Percentiles rank a stretch among this genome's conserved stretches.
phyloP scores from a whole-genome alignment of 2,329 filamentous ascomycete genomes.

The Cordyceps fumosorosea region DNA sequence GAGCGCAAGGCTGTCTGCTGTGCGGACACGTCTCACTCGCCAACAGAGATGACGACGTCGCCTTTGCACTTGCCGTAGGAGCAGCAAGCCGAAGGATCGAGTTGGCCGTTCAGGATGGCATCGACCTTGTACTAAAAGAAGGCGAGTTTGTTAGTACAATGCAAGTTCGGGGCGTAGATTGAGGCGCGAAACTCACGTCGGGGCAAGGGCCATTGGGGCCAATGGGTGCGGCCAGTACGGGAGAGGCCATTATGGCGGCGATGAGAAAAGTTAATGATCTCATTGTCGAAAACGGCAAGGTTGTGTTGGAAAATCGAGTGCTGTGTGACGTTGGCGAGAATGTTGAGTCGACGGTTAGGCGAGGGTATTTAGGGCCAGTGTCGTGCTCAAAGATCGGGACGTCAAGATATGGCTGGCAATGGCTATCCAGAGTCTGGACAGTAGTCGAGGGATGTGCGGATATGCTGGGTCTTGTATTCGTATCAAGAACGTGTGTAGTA shows the following conservation, averaged over 20 bases:
- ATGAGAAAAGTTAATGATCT: slow-evolving; percentile 18
- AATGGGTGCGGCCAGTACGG: slow-evolving; percentile 16
- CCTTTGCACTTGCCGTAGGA: slow-evolving; percentile 47
- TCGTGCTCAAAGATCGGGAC: neutral
- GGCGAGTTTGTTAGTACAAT: neutral
- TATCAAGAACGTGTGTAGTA: neutral
- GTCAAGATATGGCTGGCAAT: neutral
- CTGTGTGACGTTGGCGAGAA: neutral
- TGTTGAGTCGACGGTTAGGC: neutral
- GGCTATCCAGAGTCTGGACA: neutral
- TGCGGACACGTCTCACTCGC: slow-evolving; percentile 18
- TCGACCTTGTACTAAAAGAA: slow-evolving; percentile 26
- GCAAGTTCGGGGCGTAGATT: neutral
- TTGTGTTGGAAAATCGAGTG: neutral
- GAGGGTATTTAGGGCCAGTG: neutral
- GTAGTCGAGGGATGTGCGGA: neutral
- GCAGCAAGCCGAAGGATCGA: slow-evolving; percentile 45
- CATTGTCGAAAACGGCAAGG: slow-evolving; percentile 13
- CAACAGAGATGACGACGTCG: slow-evolving; percentile 42
- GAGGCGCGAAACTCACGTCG: slow-evolving; percentile 21
- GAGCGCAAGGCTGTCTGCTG: neutral
- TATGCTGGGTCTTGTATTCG: neutral
- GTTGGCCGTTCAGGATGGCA: slow-evolving; percentile 40
- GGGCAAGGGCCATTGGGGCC: slow-evolving; percentile 29
- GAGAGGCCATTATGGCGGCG: slow-evolving; percentile 14